Base-by-base conservation (phyloP, 352 stramenopile genomes). In the Globisporangium takayamanum region DNA sequence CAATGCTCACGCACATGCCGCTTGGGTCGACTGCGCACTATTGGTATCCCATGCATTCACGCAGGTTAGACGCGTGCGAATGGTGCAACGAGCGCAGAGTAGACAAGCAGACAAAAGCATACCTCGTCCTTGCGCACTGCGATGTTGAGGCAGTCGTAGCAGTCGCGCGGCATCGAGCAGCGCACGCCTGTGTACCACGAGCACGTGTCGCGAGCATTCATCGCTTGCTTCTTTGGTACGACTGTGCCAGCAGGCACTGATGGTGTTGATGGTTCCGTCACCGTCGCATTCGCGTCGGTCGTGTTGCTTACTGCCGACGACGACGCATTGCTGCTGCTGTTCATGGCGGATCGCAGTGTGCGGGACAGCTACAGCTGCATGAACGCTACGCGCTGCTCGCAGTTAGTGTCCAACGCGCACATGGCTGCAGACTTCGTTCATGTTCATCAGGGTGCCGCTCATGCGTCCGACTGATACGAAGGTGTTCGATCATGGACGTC, bases 111-210 rank as follows among this genome's bases (percentile, higher is more conserved):
- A 39, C 33, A 39, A 3, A 12, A 39, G 33, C 33, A 2, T 22
- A 58, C 57, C 28, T 37, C 18, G 26, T 64, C 44, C 11, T 39
- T 53, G 12, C 20, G 22, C n/a, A 64, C 18, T 25, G 51, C 58
- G 18, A 53, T 20, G 51, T 66, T 66, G 37, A 66, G 15, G 30
- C 60, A 66, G 47, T 66, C 60, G 54, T 61, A 66, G 46, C 60
- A 66, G 39, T 55, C 37, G 28, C 60, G 60, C 25, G 55, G 60
- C 54, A 50, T 55, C n/a, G 52, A 61, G 26, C 60, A 66, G 36
- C 54, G 53, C 15, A 36, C 33, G 18, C 53, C 53, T 1, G 25
- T 28, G 47, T 66, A 66, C 60, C 60, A 66, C 2, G 47, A 36
- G 48, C 60, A 66, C 4, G 53, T 54, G 47, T 66, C 60, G 22